A percentile compares a stretch with the other conserved stretches of the same genome.
These are phyloP conservation scores for Clavispora asparagi DNA, from an alignment of 805 yeast genomes.

Conservation along the genomic window DNA sequence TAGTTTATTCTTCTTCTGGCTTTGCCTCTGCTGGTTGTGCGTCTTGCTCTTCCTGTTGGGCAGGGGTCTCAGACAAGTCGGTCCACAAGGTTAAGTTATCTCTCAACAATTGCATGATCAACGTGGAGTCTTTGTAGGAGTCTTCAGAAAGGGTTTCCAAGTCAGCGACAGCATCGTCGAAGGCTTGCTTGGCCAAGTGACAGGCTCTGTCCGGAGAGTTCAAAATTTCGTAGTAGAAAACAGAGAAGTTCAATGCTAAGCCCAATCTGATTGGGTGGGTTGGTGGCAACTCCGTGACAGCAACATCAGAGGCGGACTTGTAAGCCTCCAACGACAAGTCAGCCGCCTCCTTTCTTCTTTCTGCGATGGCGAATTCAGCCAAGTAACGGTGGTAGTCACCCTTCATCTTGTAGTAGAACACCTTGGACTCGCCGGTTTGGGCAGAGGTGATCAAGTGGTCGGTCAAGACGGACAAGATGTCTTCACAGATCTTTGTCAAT, in stretches of 20 bases:
- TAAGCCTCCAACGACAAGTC: slow-evolving; percentile 90
- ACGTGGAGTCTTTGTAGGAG: slow-evolving; percentile 96
- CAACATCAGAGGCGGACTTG: slow-evolving; percentile 94
- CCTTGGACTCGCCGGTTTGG: slow-evolving; percentile 95
- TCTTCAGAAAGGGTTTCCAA: slow-evolving; percentile 96
- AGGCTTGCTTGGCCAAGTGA: slow-evolving; percentile 97
- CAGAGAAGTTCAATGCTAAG: slow-evolving; percentile 95
- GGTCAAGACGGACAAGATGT: slow-evolving; percentile 81
- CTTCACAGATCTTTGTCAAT: slow-evolving; percentile 89
- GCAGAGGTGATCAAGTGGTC: slow-evolving; percentile 91
- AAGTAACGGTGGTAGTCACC: slow-evolving; percentile 99
- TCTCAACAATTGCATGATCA: slow-evolving; percentile 97
- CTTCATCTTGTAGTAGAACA: slow-evolving; percentile 97
- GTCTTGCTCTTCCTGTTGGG: slow-evolving; percentile 33
- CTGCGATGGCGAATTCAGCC: slow-evolving; percentile 93
- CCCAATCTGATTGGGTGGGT: slow-evolving; percentile 99
- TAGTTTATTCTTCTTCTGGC: slow-evolving; percentile 24
- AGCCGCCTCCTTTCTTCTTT: slow-evolving; percentile 89
- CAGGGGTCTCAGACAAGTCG: slow-evolving; percentile 78
- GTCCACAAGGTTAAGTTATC: slow-evolving; percentile 99
- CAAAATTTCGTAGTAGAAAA: slow-evolving; percentile 95
- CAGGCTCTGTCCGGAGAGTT: slow-evolving; percentile 99
- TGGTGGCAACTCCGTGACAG: slow-evolving; percentile 94
- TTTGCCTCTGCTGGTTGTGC: slow-evolving; percentile 18
- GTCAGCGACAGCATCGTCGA: slow-evolving; percentile 98